Evolutionary conservation across 768 basidiomycete genomes (phyloP).

Genomic region (Suillus subalutaceus): DNA sequence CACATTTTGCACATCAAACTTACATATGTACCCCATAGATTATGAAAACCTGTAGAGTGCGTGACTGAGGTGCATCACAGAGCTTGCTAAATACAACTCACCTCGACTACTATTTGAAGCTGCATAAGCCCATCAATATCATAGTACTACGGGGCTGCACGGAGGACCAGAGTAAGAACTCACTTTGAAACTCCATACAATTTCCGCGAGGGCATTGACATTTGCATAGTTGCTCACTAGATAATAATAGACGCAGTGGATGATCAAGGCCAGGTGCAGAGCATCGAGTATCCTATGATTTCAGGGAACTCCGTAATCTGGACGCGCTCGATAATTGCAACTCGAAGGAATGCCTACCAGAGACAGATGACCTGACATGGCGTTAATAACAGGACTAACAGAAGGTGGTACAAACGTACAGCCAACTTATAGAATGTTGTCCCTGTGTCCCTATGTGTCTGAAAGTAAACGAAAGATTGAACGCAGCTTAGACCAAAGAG

Average conservation of each 20-base stretch:
- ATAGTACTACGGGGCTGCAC: too few species aligned
- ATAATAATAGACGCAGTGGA: constrained; percentile 41
- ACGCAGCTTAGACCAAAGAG: background rate
- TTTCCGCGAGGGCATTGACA: constrained; percentile 26
- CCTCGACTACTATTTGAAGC: background rate
- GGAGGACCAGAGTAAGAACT: background rate
- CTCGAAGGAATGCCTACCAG: constrained; percentile 7
- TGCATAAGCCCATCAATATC: background rate
- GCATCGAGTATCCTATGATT: constrained; percentile 37
- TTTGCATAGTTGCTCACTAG: constrained; percentile 37
- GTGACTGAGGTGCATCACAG: background rate
- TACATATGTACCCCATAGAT: background rate
- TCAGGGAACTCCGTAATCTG: background rate
- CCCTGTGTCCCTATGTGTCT: background rate
- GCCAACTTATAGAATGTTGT: background rate
- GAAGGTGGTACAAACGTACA: background rate
- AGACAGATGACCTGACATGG: constrained; percentile 12
- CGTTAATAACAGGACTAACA: background rate
- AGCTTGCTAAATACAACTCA: background rate
- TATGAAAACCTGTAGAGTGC: background rate
- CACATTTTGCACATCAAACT: background rate
- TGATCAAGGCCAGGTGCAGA: constrained; percentile 37
- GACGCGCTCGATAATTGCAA: background rate
- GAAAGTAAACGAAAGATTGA: constrained; percentile 5
- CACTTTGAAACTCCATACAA: constrained; percentile 30